These are phyloP conservation scores for Penicillium pulvis DNA, from an alignment of 495 filamentous ascomycete genomes.

Conservation along the genomic window DNA sequence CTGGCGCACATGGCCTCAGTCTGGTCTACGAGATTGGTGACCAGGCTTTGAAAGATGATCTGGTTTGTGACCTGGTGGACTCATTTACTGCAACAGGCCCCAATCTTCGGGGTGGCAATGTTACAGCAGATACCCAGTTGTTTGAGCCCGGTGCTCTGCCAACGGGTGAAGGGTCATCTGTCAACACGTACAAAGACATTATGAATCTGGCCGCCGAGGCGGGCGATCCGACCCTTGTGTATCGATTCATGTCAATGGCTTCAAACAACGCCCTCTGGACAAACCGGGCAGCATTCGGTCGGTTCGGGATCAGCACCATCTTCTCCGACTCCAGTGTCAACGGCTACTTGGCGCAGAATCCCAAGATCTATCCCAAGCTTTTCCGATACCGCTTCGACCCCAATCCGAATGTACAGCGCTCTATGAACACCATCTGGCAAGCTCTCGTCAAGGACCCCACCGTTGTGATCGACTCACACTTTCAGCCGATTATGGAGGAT, in stretches of 20 bases:
- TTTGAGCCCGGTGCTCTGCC: constrained; percentile 93
- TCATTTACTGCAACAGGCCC: constrained; percentile 80
- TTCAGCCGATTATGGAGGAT: constrained; percentile 83
- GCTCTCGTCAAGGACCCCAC: constrained; percentile 83
- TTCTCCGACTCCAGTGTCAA: constrained; percentile 81
- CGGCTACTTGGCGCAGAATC: constrained; percentile 71
- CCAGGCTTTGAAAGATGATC: constrained; percentile 71
- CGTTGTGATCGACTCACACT: constrained; percentile 70
- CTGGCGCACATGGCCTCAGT: constrained; percentile 84
- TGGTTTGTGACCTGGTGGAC: constrained; percentile 82
- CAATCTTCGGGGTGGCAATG: constrained; percentile 68
- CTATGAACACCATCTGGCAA: constrained; percentile 98
- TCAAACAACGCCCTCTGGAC: constrained; percentile 95
- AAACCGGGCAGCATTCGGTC: constrained; percentile 88
- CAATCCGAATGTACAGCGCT: constrained; percentile 84
- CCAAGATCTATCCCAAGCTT: constrained; percentile 91
- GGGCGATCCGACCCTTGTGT: constrained; percentile 90
- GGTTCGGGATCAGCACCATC: constrained; percentile 89
- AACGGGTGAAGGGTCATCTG: constrained; percentile 83
- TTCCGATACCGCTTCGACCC: constrained; percentile 95
- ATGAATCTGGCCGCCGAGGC: constrained; percentile 91
- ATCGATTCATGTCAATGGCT: constrained; percentile 95
- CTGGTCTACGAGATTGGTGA: constrained; percentile 93
- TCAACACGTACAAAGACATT: constrained; percentile 95
- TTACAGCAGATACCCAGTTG: constrained; percentile 84